Conservation (phyloP, 2,329 filamentous ascomycete species). For the Blumeria graminis region DNA sequence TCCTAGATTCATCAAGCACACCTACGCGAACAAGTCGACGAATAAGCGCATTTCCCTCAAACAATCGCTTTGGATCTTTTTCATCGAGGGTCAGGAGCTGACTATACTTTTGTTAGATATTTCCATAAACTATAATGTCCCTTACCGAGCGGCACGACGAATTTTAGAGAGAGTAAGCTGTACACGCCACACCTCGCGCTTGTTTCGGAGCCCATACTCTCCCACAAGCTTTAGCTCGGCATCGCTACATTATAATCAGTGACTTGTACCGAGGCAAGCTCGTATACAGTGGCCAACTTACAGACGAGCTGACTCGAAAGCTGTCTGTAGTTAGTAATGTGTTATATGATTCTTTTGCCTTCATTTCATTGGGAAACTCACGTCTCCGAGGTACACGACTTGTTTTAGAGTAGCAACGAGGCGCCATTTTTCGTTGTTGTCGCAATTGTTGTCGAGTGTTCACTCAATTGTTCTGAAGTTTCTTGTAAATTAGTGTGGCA, state of each 20-base stretch:
- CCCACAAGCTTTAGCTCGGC: slow-evolving; percentile 98
- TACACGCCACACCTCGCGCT: slow-evolving; percentile 99
- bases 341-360: background rate
- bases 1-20: slow-evolving; percentile 99
- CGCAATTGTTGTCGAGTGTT: slow-evolving; percentile 2
- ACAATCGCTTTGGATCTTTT: slow-evolving; percentile 99
- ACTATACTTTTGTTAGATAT: slow-evolving; percentile 27
- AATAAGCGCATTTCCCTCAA: slow-evolving; percentile 99
- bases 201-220: slow-evolving; percentile 99
- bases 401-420: slow-evolving; percentile 88
- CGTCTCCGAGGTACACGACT: slow-evolving; percentile 91
- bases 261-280: slow-evolving; percentile 97
- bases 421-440: slow-evolving; percentile 18
- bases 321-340: slow-evolving; percentile 20
- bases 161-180: slow-evolving; percentile 99
- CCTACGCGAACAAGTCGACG: slow-evolving; percentile 98
- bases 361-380: slow-evolving; percentile 6
- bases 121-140: background rate
- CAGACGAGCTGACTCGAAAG: slow-evolving; percentile 99
- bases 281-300: slow-evolving; percentile 98
- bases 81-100: slow-evolving; percentile 98
- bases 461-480: too few species aligned
- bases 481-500: too few species aligned
- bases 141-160: slow-evolving; percentile 98
- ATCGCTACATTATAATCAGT: slow-evolving; percentile 64